Evolutionary conservation across 2,329 filamentous ascomycete species (phyloP), one percentile per base, ranked within the genome.

Genomic region (Colletotrichum orbiculare): DNA sequence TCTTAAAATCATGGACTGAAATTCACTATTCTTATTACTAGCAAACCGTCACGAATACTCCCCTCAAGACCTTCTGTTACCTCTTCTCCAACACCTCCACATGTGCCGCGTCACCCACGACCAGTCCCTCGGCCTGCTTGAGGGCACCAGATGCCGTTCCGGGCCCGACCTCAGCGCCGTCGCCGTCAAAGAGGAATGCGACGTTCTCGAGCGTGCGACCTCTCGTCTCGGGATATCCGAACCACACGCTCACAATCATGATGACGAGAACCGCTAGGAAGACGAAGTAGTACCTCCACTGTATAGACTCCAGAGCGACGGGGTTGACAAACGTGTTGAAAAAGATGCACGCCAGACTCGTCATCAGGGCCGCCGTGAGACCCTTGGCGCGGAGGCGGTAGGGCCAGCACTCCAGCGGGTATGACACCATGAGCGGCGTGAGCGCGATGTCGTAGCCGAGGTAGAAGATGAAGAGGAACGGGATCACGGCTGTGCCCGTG

Each of bases 191-290:
- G 1, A 64, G 2, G 6, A 13, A 50, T 2, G 52, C 57, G 8
- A 60, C 59, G n/a, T 68, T 67, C 47, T 68, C 68, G 25, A 63
- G 66, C 1, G 69, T 69, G 8, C 66, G 62, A 5, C 67, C 65
- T 1, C 56, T 25, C 0, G 66, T 69, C 47, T 70, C 66, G 4
- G 68, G 66, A 42, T 64, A 64, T 6, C 38, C 17, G 35, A 65
- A 65, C 45, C 48, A 71, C 11, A 60, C 42, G 3, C 49, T 52
- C 6, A 56, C 39, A 6, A 60, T 34, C 52, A 65, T 60, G 25
- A 42, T 55, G 54, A 95, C 90, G 87, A 77, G 69, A 25, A 54
- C 58, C 41, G 79, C 73, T 67, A 82, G 78, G 52, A 81, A 78
- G 2, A 73, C 72, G 7, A 82, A 78, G 67, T 81, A 82, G 64